A percentile compares a stretch with the other conserved stretches of the same genome.
Evolutionary conservation across 2,329 filamentous ascomycete species (phyloP).

Genomic region (Truncatella angustata): DNA sequence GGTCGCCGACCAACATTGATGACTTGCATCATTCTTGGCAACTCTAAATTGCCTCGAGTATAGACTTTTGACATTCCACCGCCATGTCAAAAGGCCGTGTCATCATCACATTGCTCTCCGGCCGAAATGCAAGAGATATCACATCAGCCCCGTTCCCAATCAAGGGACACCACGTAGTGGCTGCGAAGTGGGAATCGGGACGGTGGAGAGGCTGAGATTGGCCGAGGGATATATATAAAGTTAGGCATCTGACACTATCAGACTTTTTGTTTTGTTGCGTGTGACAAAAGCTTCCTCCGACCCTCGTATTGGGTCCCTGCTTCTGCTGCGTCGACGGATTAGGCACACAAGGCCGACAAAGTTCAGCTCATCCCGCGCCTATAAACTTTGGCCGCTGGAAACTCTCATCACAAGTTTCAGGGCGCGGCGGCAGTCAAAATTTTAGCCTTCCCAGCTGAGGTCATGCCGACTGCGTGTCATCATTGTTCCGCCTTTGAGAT

Average conservation of each 20-base stretch:
- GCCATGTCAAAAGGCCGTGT: too few species aligned
- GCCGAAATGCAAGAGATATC: too few species aligned
- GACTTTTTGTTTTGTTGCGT: not conserved
- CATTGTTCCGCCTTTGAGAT: too few species aligned
- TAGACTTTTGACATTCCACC: not conserved
- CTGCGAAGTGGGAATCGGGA: not conserved
- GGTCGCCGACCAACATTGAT: too few species aligned
- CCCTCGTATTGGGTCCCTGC: not conserved
- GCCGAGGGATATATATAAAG: not conserved
- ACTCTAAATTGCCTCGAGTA: too few species aligned
- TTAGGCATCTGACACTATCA: slow-evolving; percentile 1
- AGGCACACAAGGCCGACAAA: not conserved
- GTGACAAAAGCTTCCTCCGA: not conserved
- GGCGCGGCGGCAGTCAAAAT: not conserved
- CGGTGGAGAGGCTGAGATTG: not conserved
- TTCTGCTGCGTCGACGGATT: not conserved
- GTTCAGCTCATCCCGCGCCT: slow-evolving; percentile 1
- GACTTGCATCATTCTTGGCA: too few species aligned
- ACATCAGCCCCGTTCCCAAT: too few species aligned
- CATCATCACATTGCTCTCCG: too few species aligned
- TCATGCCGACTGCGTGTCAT: not conserved
- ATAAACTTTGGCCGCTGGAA: not conserved
- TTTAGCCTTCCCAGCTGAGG: not conserved
- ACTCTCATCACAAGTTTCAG: not conserved
- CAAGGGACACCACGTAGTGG: not conserved